Evolutionary conservation across 179 eudicot species (phyloP), one percentile per base, ranked within the genome.

Genomic region (Nepenthes alata): DNA sequence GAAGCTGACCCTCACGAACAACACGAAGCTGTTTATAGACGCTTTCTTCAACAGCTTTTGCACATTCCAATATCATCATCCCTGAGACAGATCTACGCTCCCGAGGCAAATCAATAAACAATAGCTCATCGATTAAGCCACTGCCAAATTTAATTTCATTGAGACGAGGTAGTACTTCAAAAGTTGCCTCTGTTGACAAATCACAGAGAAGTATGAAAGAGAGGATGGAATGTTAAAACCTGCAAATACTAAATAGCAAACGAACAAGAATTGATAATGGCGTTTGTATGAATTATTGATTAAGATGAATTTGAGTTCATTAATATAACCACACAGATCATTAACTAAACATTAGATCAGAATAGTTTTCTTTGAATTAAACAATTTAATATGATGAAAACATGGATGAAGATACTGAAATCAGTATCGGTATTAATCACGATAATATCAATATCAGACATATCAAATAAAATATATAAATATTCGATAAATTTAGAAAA

Each of bases 111-210:
- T 91, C 98, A 45, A 91, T 61, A 76, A 83, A 91, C 57, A 91
- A 67, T 68, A 91, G 96, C 71, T 91, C 98, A 36, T 89, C 98
- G 16, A 84, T 71, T 53, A 91, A 84, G 25, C 98, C 98, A 70
- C 98, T 89, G 34, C 89, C 85, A 75, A 89, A 91, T 72, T 89
- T 85, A 35, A 89, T 89, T 59, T 91, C 95, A 75, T 83, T 80
- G n/a, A 91, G 95, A 62, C 98, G 86, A 3, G 96, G 96, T n/a
- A 91, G 96, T 50, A 91, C 96, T 81, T 89, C 98, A 75, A 76
- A 86, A 68, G 95, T 91, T 41, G 98, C 96, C 79, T 91, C 98
- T 89, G 88, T 66, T 58, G 55, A 75, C 55, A 62, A 60, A 25
- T 60, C 35, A 35, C 45, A 36, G 57, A 14, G 56, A 57, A 8